Percentiles rank a stretch among this genome's conserved stretches.
phyloP scores from a whole-genome alignment of 352 stramenopile species.

The Sclerospora graminicola region DNA sequence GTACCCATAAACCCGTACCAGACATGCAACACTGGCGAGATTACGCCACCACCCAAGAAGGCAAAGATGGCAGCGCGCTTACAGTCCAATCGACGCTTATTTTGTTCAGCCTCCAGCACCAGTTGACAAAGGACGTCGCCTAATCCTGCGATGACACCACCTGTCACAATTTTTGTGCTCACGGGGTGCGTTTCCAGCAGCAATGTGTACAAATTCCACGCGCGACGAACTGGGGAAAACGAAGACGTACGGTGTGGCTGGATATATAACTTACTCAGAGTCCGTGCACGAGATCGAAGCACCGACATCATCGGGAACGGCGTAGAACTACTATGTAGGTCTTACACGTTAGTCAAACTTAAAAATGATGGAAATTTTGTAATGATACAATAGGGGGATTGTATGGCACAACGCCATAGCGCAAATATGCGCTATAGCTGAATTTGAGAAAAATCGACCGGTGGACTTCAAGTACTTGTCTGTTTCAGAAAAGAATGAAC shows the following conservation, averaged over 20 bases:
- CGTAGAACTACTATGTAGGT: too few species aligned
- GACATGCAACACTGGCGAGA: constrained; percentile 67
- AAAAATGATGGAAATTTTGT: too few species aligned
- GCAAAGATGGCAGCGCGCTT: constrained; percentile 61
- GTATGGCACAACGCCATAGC: too few species aligned
- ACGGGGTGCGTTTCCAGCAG: constrained; percentile 50
- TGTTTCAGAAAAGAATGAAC: too few species aligned
- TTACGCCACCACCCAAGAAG: constrained; percentile 43
- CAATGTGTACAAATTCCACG: constrained; percentile 43
- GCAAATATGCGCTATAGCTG: too few species aligned
- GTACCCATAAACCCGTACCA: constrained; percentile 63
- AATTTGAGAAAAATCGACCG: too few species aligned
- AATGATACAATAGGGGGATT: too few species aligned
- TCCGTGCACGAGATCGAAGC: constrained; percentile 6
- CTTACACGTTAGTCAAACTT: too few species aligned
- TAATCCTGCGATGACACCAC: constrained; percentile 40
- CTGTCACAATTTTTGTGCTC: constrained; percentile 57
- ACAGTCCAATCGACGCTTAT: constrained; percentile 17
- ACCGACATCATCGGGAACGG: constrained; percentile 21
- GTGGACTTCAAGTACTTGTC: too few species aligned
- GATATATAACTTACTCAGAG: background rate
- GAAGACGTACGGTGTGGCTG: constrained; percentile 1
- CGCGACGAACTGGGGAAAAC: constrained; percentile 15
- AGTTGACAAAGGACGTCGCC: constrained; percentile 68
- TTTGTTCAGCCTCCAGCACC: constrained; percentile 23